Evolutionary conservation across 2,329 filamentous ascomycete species (phyloP).

Genomic region (Diaporthe helianthi): DNA sequence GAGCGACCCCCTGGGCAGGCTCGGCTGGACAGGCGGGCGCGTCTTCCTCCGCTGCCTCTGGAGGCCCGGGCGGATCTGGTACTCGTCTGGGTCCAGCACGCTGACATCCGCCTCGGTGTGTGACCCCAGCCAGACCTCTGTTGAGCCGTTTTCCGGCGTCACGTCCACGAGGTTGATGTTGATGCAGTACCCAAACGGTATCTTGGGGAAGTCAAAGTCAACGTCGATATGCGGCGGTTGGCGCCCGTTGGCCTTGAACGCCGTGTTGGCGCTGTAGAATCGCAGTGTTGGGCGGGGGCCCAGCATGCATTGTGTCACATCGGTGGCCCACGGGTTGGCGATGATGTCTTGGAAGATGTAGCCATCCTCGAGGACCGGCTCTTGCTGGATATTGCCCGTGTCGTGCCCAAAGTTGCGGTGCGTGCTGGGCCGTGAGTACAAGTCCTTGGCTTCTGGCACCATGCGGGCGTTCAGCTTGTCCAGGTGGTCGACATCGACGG

Average conservation of each 20-base stretch:
- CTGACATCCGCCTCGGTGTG: slow-evolving; percentile 48
- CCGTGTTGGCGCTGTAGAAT: slow-evolving; percentile 50
- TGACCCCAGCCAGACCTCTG: slow-evolving; percentile 58
- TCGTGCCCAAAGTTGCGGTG: slow-evolving; percentile 33
- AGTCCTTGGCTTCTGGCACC: slow-evolving; percentile 44
- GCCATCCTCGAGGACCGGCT: slow-evolving; percentile 35
- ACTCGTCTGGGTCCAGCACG: slow-evolving; percentile 38
- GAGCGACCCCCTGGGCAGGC: slow-evolving; percentile 51
- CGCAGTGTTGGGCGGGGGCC: slow-evolving; percentile 46
- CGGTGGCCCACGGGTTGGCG: slow-evolving; percentile 44
- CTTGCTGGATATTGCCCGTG: slow-evolving; percentile 37
- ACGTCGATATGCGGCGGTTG: slow-evolving; percentile 52
- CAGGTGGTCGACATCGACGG: slow-evolving; percentile 45
- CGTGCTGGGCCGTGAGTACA: slow-evolving; percentile 36
- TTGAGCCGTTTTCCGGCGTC: slow-evolving; percentile 53
- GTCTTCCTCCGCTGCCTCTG: slow-evolving; percentile 43
- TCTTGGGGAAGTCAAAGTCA: slow-evolving; percentile 54
- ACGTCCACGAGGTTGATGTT: slow-evolving; percentile 56
- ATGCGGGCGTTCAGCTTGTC: slow-evolving; percentile 45
- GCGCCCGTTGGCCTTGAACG: slow-evolving; percentile 45
- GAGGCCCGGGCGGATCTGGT: slow-evolving; percentile 43
- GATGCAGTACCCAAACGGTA: slow-evolving; percentile 55
- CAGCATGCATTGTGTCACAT: slow-evolving; percentile 46
- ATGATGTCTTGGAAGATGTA: slow-evolving; percentile 37
- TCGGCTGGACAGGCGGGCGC: slow-evolving; percentile 47